phyloP scores from a whole-genome alignment of 2,329 filamentous ascomycete species.

The Ascocoryne sarcoides region DNA sequence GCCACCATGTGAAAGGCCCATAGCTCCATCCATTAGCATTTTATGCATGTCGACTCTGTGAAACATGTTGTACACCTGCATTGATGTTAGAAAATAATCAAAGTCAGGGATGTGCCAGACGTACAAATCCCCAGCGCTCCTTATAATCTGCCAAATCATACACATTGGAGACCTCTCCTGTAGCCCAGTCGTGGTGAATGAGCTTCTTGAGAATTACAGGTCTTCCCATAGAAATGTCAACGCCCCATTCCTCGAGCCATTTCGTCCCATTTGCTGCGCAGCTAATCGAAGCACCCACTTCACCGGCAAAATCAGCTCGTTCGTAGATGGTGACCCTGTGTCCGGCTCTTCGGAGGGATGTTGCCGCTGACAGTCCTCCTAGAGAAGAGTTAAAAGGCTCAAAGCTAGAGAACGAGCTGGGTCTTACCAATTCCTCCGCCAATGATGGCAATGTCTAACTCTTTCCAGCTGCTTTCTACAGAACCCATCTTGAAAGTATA shows the following conservation, averaged over 20 bases:
- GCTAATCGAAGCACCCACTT: conserved; percentile 58
- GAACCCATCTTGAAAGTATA: conserved; percentile 13
- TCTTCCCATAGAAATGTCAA: conserved; percentile 55
- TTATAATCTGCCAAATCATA: conserved; percentile 59
- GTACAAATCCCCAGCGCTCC: conserved; percentile 45
- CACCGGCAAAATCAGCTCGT: conserved; percentile 55
- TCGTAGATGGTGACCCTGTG: conserved; percentile 57
- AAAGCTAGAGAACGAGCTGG: neutral
- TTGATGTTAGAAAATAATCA: neutral
- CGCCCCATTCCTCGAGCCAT: conserved; percentile 61
- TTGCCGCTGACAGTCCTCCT: conserved; percentile 42
- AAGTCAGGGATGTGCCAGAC: conserved; percentile 19
- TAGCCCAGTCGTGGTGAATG: conserved; percentile 63
- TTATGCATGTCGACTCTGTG: conserved; percentile 60
- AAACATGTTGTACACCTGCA: conserved; percentile 53
- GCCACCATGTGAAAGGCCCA: conserved; percentile 46
- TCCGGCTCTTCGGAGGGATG: conserved; percentile 43
- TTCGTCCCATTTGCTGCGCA: conserved; percentile 63
- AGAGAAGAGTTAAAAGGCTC: neutral
- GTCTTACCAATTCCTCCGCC: conserved; percentile 16
- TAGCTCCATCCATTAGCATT: conserved; percentile 54
- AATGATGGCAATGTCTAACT: conserved; percentile 15
- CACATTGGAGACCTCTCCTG: conserved; percentile 55
- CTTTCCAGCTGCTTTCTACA: conserved; percentile 9
- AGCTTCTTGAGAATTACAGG: conserved; percentile 57